These are phyloP conservation scores for Rhodotorula sp. DNA, from an alignment of 1,284 basidiomycete genomes.

Conservation along the genomic window DNA sequence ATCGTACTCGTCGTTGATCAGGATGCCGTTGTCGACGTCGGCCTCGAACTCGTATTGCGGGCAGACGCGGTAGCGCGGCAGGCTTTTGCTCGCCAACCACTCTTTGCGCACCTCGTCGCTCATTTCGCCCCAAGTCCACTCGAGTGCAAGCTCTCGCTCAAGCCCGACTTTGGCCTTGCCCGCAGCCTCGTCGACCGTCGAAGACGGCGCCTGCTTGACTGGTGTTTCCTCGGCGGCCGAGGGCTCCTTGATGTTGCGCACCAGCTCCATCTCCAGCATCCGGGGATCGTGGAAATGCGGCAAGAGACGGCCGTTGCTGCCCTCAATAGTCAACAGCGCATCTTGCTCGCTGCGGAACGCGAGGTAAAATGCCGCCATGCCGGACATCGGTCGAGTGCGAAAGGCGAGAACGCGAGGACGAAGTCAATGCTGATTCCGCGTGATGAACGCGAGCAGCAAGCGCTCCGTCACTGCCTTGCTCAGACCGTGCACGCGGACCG, in stretches of 20 bases:
- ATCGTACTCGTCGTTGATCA: constrained; percentile 2
- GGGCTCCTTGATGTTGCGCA: not conserved
- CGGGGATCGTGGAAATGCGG: not conserved
- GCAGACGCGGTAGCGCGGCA: constrained; percentile 1
- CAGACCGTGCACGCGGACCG: not conserved
- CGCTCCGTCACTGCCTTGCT: not conserved
- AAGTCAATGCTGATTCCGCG: not conserved
- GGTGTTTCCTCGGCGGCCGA: not conserved
- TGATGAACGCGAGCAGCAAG: not conserved
- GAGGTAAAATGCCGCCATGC: not conserved
- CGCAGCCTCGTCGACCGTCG: not conserved
- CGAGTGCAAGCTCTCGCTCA: constrained; percentile 3
- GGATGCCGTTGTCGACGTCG: not conserved
- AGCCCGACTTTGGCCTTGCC: too few species aligned
- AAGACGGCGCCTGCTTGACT: not conserved
- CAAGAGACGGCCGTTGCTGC: not conserved
- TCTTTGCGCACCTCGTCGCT: constrained; percentile 3
- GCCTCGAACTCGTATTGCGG: not conserved
- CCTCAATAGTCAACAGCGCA: not conserved
- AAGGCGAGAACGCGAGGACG: constrained; percentile 4
- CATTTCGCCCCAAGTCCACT: constrained; percentile 3
- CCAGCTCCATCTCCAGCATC: not conserved
- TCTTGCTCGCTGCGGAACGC: not conserved
- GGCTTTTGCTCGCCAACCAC: not conserved
- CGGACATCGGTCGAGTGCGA: not conserved